Conservation (phyloP, 2,329 filamentous ascomycete species). For the Aspergillus aculeatinus region DNA sequence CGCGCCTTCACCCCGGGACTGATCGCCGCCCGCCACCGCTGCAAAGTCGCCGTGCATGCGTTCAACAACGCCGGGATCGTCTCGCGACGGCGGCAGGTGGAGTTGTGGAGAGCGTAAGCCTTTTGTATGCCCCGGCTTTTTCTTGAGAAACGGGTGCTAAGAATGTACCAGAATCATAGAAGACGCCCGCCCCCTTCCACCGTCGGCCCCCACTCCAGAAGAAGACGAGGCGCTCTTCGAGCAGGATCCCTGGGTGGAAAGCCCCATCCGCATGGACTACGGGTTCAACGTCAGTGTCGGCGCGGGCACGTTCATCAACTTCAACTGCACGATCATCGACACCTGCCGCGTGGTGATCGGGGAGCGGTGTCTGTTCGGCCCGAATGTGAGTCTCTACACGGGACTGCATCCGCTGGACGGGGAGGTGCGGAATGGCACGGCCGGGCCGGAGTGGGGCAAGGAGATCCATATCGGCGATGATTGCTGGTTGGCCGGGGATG, state of each 20-base stretch:
- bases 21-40: slow-evolving; percentile 58
- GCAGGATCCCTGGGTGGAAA: slow-evolving; percentile 41
- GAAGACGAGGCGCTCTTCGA: slow-evolving; percentile 16
- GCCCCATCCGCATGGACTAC: slow-evolving; percentile 71
- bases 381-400: slow-evolving; percentile 71
- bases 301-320: slow-evolving; percentile 71
- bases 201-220: slow-evolving; percentile 5
- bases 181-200: not conserved
- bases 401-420: slow-evolving; percentile 75
- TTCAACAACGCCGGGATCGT: slow-evolving; percentile 50
- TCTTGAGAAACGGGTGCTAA: too few relatives aligned
- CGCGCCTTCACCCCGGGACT: slow-evolving; percentile 67
- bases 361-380: slow-evolving; percentile 70
- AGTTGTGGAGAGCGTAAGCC: not conserved
- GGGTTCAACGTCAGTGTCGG: slow-evolving; percentile 71
- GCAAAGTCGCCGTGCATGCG: slow-evolving; percentile 55
- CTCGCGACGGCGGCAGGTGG: not conserved
- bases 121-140: not conserved
- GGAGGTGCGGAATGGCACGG: slow-evolving; percentile 66
- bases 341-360: slow-evolving; percentile 64
- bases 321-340: slow-evolving; percentile 71
- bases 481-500: slow-evolving; percentile 73
- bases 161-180: not conserved
- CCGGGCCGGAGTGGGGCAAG: slow-evolving; percentile 69
- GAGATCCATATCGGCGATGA: slow-evolving; percentile 75